Evolutionary conservation across 2,329 filamentous ascomycete species (phyloP).

Genomic region (Fusarium lateritium): DNA sequence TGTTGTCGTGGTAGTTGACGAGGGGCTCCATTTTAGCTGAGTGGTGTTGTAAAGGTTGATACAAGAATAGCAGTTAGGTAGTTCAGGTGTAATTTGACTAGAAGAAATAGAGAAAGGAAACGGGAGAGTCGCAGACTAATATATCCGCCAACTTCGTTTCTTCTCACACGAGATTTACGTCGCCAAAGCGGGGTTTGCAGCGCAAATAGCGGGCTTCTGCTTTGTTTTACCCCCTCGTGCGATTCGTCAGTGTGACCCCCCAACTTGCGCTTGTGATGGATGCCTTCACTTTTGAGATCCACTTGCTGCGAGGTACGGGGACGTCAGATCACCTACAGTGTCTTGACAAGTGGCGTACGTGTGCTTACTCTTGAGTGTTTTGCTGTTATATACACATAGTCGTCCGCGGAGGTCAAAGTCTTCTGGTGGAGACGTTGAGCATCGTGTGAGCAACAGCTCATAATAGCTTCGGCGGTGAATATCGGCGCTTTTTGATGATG

Average conservation of each 20-base stretch:
- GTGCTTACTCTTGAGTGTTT: slow-evolving; percentile 12
- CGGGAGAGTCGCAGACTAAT: neutral
- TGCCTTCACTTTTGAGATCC: slow-evolving; percentile 7
- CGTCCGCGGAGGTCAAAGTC: slow-evolving; percentile 2
- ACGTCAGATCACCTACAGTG: neutral
- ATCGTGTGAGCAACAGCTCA: slow-evolving; percentile 44
- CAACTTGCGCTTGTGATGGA: slow-evolving; percentile 2
- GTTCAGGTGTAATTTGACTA: neutral
- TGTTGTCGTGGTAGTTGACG: slow-evolving; percentile 56
- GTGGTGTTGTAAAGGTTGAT: neutral
- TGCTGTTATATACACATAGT: neutral
- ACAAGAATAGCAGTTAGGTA: neutral
- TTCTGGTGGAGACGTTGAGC: slow-evolving; percentile 11
- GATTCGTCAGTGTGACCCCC: slow-evolving; percentile 35
- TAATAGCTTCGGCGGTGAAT: slow-evolving; percentile 28
- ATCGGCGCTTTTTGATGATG: neutral
- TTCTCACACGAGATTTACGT: slow-evolving; percentile 37
- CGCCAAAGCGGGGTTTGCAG: slow-evolving; percentile 36
- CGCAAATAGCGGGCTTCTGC: slow-evolving; percentile 40
- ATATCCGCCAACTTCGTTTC: slow-evolving; percentile 21
- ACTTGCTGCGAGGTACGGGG: slow-evolving; percentile 15
- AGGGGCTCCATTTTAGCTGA: slow-evolving; percentile 51
- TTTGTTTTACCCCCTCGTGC: slow-evolving; percentile 44
- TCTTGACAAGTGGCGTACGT: slow-evolving; percentile 5
- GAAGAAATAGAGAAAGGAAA: neutral